These are phyloP conservation scores for Elaeis oleifera DNA, from an alignment of 202 grass and related monocot species.

Conservation along the genomic window DNA sequence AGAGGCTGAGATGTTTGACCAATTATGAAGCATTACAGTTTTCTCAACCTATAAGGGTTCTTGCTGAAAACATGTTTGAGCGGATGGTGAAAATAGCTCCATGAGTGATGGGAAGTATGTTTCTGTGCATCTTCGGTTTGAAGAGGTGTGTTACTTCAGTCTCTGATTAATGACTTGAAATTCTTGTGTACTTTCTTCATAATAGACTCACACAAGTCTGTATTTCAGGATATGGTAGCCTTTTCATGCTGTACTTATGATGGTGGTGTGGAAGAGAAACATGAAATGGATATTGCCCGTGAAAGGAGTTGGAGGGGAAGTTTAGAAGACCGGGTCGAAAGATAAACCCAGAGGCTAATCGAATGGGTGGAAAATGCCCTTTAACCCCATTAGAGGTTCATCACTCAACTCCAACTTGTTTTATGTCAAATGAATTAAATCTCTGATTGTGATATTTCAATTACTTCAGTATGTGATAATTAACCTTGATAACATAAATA, in stretches of 20 bases:
- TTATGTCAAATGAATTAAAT: too few species aligned
- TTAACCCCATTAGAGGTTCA: constrained; percentile 84
- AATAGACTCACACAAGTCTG: too few species aligned
- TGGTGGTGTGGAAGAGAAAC: constrained; percentile 57
- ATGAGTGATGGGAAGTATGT: constrained; percentile 66
- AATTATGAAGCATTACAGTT: constrained; percentile 90
- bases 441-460: too few species aligned
- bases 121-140: constrained; percentile 93
- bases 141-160: constrained; percentile 57
- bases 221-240: constrained; percentile 84
- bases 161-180: too few species aligned
- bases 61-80: constrained; percentile 75
- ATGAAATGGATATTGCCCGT: constrained; percentile 69
- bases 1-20: constrained; percentile 75
- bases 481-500: too few species aligned
- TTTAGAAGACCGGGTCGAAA: constrained; percentile 71
- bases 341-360: constrained; percentile 77
- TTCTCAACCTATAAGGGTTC: constrained; percentile 65
- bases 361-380: constrained; percentile 82
- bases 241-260: constrained; percentile 94
- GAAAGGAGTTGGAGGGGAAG: constrained; percentile 86
- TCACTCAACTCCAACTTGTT: background rate
- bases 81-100: constrained; percentile 72
- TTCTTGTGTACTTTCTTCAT: too few species aligned
- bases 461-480: too few species aligned